Conservation (phyloP, 441 rosid genomes). For the Theobroma grandiflorum region DNA sequence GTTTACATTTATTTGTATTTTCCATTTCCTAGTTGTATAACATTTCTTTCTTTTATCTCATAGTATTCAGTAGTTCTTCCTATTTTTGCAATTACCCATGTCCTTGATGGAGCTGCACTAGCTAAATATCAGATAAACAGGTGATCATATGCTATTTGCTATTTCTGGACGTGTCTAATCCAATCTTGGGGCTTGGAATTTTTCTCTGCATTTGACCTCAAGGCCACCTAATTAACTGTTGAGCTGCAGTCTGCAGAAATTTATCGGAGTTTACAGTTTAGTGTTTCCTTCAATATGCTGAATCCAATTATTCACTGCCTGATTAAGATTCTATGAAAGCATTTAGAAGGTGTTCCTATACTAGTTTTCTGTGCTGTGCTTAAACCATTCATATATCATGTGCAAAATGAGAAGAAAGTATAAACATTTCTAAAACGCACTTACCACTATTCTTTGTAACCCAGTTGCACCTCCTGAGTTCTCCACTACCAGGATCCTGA, state of each 20-base stretch:
- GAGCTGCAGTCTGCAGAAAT: neutral
- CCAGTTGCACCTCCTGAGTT: constrained; percentile 85
- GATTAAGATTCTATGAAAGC: neutral
- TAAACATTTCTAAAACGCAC: neutral
- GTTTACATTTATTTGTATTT: neutral
- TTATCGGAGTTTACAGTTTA: neutral
- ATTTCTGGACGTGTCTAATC: too few species aligned
- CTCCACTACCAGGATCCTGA: constrained; percentile 53
- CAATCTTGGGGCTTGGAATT: too few species aligned
- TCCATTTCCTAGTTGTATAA: neutral
- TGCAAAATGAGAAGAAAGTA: neutral
- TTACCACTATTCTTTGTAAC: constrained; percentile 89
- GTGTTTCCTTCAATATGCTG: neutral
- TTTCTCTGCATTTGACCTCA: neutral
- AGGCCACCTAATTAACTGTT: neutral
- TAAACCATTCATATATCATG: neutral
- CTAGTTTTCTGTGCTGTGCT: neutral
- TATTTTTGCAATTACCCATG: too few species aligned
- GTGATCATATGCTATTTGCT: too few species aligned
- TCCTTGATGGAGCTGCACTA: too few species aligned
- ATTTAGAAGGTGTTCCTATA: neutral
- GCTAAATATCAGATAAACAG: too few species aligned
- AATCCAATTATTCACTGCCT: neutral
- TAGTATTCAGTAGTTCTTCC: neutral
- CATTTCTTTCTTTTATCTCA: neutral